Percentiles rank a stretch among this genome's conserved stretches.
Evolutionary conservation across 352 stramenopile genomes (phyloP).

Genomic region (Proteromonas lacertae): DNA sequence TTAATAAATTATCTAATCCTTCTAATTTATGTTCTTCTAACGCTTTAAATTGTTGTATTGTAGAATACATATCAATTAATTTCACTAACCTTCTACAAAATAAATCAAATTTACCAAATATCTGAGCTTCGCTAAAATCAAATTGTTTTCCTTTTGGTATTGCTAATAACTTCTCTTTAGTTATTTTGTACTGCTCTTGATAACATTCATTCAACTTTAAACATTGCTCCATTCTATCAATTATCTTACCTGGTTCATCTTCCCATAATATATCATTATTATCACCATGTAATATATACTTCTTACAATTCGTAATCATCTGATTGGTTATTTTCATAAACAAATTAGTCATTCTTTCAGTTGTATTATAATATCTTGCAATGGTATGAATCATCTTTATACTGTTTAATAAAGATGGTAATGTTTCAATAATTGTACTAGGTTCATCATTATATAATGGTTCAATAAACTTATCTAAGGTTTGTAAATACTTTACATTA

Average conservation of each 20-base stretch:
- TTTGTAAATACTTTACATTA: slow-evolving; percentile 96
- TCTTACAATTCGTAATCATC: slow-evolving; percentile 88
- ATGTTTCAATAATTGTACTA: slow-evolving; percentile 80
- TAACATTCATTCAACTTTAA: slow-evolving; percentile 90
- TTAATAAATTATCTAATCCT: slow-evolving; percentile 69
- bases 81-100: slow-evolving; percentile 88
- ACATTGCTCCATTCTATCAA: slow-evolving; percentile 63
- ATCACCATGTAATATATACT: slow-evolving; percentile 25
- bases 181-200: slow-evolving; percentile 82
- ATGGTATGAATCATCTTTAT: slow-evolving; percentile 99
- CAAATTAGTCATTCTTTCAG: slow-evolving; percentile 71
- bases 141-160: slow-evolving; percentile 85
- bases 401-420: slow-evolving; percentile 84
- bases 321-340: slow-evolving; percentile 92
- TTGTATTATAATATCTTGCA: slow-evolving; percentile 87
- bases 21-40: slow-evolving; percentile 44
- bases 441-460: slow-evolving; percentile 53
- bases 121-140: slow-evolving; percentile 86
- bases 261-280: slow-evolving; percentile 12
- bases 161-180: slow-evolving; percentile 71
- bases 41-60: slow-evolving; percentile 70
- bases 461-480: slow-evolving; percentile 56
- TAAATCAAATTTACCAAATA: slow-evolving; percentile 92
- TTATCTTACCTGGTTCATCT: slow-evolving; percentile 58
- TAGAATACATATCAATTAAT: slow-evolving; percentile 95